Base-by-base conservation (phyloP, 129 eudicot genomes). In the Lactuca saligna region DNA sequence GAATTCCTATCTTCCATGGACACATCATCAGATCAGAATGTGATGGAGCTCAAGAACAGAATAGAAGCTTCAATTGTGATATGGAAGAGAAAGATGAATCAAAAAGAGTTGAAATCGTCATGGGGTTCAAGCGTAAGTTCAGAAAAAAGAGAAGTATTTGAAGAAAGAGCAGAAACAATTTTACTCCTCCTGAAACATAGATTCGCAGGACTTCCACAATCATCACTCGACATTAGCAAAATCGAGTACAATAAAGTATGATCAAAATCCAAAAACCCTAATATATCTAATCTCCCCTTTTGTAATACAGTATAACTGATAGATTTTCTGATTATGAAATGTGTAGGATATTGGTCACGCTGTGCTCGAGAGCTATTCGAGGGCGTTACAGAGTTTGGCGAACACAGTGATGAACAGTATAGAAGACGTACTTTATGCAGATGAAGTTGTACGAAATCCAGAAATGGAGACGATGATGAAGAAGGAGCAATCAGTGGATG, bases 31-130 rank as follows among this genome's bases (percentile, higher is more conserved):
- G 95, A 91, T 57, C 84, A 91, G 77, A 79, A 77, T 69, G 81
- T 87, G 14, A 81, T 87, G 49, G 91, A 91, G 50, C 81, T 91
- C 32, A 91, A 91, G 84, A 85, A 91, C 82, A 91, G 85, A 74
- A 79, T 87, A 25, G 97, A 91, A 77, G 97, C 95, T 66, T 90
- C 97, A 8, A 83, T 87, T 2, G 82, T 87, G 63, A 87, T 90
- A 34, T 91, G 97, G 97, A 85, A 87, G 66, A 76, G 97, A 75
- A 91, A 87, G 74, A 85, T 91, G 91, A 17, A 78, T 35, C 79
- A 74, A 10, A 91, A 91, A 66, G 97, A 91, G 17, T 29, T 55
- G 0, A 91, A 91, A 15, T 79, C 91, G 61, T 60, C 83, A 4
- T 91, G 95, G 97, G 83, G 93, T 58, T 84, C 84, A 54, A 82